Evolutionary conservation across 2,329 filamentous ascomycete species (phyloP), one percentile per base, ranked within the genome.

Genomic region (Trichoderma pleuroti): DNA sequence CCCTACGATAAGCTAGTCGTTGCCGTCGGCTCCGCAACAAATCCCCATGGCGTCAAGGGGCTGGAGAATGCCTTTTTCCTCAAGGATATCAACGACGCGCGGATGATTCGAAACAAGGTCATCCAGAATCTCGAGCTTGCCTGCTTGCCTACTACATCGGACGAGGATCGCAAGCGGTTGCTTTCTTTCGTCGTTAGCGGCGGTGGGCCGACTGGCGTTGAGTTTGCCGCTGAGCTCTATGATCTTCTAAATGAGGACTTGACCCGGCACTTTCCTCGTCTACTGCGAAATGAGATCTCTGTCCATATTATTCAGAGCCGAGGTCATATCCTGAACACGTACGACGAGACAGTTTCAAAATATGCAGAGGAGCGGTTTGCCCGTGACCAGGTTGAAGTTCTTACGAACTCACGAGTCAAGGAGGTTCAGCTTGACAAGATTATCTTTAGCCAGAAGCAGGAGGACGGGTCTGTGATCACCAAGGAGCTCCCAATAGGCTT

Each of bases 1-100:
- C 96, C 96, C 0, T 99, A 99, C 79, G 97, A 99, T 80, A 99
- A 99, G 83, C 86, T 99, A 60, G 92, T 99, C 32, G 86, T 99
- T 76, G 94, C 91, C 30, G 94, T 98, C 71, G 95, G 95, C 39
- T 98, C 94, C 24, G 90, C 92, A 21, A 97, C 94, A 16, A 99
- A 99, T 79, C 91, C 94, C 1, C 96, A 99, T 77, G 97, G 97
- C 59, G 97, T 99, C 70, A 94, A 96, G 79, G 96, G 96, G 11
- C 86, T 99, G 14, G 93, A 98, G 75, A 88, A 99, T 79, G 97
- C 94, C 81, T 90, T 94, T 81, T 98, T 98, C 83, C 86, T 99
- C 73, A 99, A 99, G 81, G 92, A 97, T 72, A 97, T 99, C 75
- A 91, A 92, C 72, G 95, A 99, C 79, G 96, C 97, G 7, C 90